phyloP scores from a whole-genome alignment of 148 eudicot species.

The Vaccinium macrocarpon region DNA sequence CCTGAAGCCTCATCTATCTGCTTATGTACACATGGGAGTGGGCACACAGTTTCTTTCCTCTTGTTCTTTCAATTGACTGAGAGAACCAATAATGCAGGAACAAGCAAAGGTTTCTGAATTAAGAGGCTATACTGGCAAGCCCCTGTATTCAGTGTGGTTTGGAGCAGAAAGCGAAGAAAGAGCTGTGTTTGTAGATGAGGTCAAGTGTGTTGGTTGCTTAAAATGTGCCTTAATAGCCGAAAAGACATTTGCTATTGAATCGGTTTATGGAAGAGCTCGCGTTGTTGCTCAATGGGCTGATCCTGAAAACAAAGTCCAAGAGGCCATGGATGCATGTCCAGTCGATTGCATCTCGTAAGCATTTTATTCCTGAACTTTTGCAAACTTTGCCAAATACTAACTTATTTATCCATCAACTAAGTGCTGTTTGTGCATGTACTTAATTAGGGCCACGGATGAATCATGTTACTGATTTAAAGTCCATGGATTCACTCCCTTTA shows the following conservation, averaged over 20 bases:
- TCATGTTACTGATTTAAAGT: background rate
- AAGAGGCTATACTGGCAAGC: slow-evolving; percentile 78
- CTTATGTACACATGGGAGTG: background rate
- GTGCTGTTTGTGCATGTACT: background rate
- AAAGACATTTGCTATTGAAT: slow-evolving; percentile 79
- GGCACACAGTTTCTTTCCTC: background rate
- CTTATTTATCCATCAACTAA: background rate
- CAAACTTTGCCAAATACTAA: background rate
- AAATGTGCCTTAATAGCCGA: slow-evolving; percentile 82
- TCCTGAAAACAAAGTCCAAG: slow-evolving; percentile 65
- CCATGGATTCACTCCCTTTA: background rate
- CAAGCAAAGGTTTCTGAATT: slow-evolving; percentile 61
- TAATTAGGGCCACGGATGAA: background rate
- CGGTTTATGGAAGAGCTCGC: slow-evolving; percentile 81
- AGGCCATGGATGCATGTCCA: slow-evolving; percentile 81
- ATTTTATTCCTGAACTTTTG: slow-evolving; percentile 1
- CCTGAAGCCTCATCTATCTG: background rate
- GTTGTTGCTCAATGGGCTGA: slow-evolving; percentile 97
- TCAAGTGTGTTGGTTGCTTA: slow-evolving; percentile 82
- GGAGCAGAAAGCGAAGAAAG: slow-evolving; percentile 69
- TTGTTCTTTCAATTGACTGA: background rate
- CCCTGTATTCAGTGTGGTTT: slow-evolving; percentile 68
- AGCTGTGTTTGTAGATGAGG: slow-evolving; percentile 88
- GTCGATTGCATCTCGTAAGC: slow-evolving; percentile 87
- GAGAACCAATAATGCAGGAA: slow-evolving; percentile 41